These are phyloP conservation scores for Ustilago loliicola DNA, from an alignment of 1,284 basidiomycete species.

Conservation along the genomic window DNA sequence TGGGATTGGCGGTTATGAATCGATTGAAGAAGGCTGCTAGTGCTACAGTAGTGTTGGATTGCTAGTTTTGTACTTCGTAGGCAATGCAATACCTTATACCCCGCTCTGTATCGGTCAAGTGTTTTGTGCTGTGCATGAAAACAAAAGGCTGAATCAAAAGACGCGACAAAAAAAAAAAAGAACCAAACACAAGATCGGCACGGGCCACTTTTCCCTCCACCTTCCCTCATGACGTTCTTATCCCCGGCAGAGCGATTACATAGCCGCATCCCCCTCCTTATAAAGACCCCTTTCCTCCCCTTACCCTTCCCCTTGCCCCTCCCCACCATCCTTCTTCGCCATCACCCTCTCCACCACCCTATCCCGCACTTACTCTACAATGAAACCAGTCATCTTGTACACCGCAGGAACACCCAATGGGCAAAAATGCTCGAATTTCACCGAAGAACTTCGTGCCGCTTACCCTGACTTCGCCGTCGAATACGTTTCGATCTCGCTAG, in stretches of 20 bases:
- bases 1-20: constrained; percentile 97
- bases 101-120: neutral
- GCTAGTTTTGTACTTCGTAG: constrained; percentile 16
- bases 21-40: constrained; percentile 91
- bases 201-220: constrained; percentile 26
- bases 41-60: constrained; percentile 48
- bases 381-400: constrained; percentile 59
- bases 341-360: neutral
- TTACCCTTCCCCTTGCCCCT: neutral
- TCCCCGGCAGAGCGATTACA: neutral
- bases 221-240: neutral
- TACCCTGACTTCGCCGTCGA: constrained; percentile 52
- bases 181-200: constrained; percentile 7
- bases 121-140: neutral
- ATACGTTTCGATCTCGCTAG: constrained; percentile 27
- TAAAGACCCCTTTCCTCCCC: neutral
- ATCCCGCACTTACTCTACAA: neutral
- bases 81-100: neutral
- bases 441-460: constrained; percentile 58
- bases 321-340: neutral
- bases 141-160: no score
- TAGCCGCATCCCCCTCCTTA: neutral
- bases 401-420: constrained; percentile 54
- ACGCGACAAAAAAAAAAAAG: neutral
- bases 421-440: constrained; percentile 50